Base-by-base conservation (phyloP, 768 basidiomycete species). In the Cystofilobasidium bisporidii region DNA sequence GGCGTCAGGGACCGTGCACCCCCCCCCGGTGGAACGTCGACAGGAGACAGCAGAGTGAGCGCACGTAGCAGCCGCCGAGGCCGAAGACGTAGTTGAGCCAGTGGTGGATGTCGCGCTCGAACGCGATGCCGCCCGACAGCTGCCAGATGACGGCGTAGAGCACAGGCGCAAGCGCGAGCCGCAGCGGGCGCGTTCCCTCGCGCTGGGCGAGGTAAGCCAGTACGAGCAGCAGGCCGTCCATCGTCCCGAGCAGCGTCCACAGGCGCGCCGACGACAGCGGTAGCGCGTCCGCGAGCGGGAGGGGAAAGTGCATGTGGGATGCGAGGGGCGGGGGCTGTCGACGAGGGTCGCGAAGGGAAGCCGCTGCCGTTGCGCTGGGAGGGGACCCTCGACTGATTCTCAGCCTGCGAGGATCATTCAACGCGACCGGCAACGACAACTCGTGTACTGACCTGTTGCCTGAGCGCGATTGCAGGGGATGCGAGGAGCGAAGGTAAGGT, bases 1-100 rank as follows among this genome's bases (percentile, higher is more conserved):
- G n/a, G n/a, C n/a, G n/a, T n/a, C n/a, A n/a, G n/a, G n/a, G n/a
- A n/a, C n/a, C n/a, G n/a, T n/a, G n/a, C n/a, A n/a, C n/a, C n/a
- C n/a, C n/a, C n/a, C n/a, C n/a, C n/a, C n/a, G n/a, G n/a, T n/a
- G n/a, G n/a, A n/a, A n/a, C n/a, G n/a, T n/a, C n/a, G n/a, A n/a
- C n/a, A n/a, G 2, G 24, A 40, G 32, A 10, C 0, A 28, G 18
- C 3, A 17, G 32, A 14, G 15, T 17, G 3, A 17, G 43, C 61
- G 22, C 20, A 62, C 61, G 28, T 64, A 64, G 53, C 33, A 38
- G 17, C 36, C 36, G 36, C 36, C 63, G 38, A 64, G 24, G 26
- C 63, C 63, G 36, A 53, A 26, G 26, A 64, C 55, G 17, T 64
- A 64, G 53, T 64, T 64, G 40, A 64, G 50, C 24, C 53, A 64